Evolutionary conservation across 176 grass and related monocot species (phyloP).

Genomic region (Oryza glaberrima): DNA sequence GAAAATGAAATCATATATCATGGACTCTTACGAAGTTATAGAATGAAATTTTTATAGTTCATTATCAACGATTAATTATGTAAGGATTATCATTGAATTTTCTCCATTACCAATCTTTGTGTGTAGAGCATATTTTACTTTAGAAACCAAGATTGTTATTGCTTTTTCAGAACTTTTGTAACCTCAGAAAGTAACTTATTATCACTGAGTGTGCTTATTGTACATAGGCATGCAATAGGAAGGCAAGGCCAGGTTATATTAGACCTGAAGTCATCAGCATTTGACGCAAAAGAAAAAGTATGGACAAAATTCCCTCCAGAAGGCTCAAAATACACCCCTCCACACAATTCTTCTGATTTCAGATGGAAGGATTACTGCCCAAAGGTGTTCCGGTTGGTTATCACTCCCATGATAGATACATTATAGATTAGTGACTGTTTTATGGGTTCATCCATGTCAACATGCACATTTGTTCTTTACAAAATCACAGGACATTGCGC

Average conservation of each 20-base stretch:
- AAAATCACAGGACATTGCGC: constrained; percentile 63
- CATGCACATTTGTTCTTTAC: constrained; percentile 37
- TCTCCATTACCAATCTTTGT: background rate
- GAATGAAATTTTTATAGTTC: background rate
- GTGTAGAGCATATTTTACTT: background rate
- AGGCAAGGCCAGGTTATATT: constrained; percentile 67
- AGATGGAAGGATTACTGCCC: constrained; percentile 99
- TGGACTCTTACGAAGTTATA: constrained; percentile 4
- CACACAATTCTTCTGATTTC: constrained; percentile 92
- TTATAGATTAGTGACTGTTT: constrained; percentile 32
- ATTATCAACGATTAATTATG: background rate
- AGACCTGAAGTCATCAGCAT: constrained; percentile 88
- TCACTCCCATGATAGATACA: constrained; percentile 39
- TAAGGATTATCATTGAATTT: constrained; percentile 7
- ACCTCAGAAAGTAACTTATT: constrained; percentile 24
- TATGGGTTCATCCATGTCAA: constrained; percentile 15
- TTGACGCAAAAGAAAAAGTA: constrained; percentile 88
- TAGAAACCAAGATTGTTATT: constrained; percentile 5
- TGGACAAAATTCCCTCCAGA: constrained; percentile 99
- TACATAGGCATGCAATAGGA: constrained; percentile 84
- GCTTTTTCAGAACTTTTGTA: constrained; percentile 24
- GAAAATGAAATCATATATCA: constrained; percentile 19
- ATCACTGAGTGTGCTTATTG: constrained; percentile 36
- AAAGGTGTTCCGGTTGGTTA: constrained; percentile 86
- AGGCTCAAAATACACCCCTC: constrained; percentile 87